phyloP scores from a whole-genome alignment of 2,329 filamentous ascomycete species.

The Clonostachys chloroleuca region DNA sequence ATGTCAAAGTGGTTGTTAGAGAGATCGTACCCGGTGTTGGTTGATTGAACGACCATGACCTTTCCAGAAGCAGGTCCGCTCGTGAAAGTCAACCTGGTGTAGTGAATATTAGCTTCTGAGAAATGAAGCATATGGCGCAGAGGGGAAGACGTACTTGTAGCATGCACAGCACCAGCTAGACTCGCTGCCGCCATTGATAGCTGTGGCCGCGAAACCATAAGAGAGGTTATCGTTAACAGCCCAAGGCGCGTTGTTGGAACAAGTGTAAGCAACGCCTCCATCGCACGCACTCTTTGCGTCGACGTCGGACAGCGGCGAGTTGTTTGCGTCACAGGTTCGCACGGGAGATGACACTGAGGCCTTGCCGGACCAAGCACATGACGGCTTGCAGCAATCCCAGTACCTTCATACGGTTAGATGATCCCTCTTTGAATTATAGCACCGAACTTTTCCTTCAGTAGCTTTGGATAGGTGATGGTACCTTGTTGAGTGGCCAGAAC shows the following conservation, averaged over 20 bases:
- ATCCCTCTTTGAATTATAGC: not conserved
- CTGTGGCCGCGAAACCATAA: conserved; percentile 62
- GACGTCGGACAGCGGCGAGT: conserved; percentile 47
- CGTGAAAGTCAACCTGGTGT: conserved; percentile 40
- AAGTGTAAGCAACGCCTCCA: conserved; percentile 55
- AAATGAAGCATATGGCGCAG: conserved; percentile 15
- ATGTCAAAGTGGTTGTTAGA: conserved; percentile 56
- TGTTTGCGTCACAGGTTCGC: conserved; percentile 46
- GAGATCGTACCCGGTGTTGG: conserved; percentile 57
- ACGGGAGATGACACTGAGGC: conserved; percentile 45
- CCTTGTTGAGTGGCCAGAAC: conserved; percentile 2
- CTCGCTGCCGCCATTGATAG: conserved; percentile 49
- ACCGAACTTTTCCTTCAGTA: too few species aligned
- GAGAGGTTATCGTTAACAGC: conserved; percentile 51
- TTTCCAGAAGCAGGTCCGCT: conserved; percentile 49
- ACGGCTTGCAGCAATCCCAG: conserved; percentile 70
- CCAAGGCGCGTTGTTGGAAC: conserved; percentile 59
- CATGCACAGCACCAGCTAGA: conserved; percentile 61
- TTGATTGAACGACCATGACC: conserved; percentile 60
- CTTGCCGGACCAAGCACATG: conserved; percentile 57
- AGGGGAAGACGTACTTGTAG: conserved; percentile 48
- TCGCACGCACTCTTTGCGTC: conserved; percentile 48
- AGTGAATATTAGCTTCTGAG: too few species aligned
- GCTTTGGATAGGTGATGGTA: not conserved
- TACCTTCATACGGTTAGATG: conserved; percentile 23